A percentile compares a stretch with the other conserved stretches of the same genome.
Evolutionary conservation across 179 eudicot species (phyloP).

Genomic region (Actinidia arguta): DNA sequence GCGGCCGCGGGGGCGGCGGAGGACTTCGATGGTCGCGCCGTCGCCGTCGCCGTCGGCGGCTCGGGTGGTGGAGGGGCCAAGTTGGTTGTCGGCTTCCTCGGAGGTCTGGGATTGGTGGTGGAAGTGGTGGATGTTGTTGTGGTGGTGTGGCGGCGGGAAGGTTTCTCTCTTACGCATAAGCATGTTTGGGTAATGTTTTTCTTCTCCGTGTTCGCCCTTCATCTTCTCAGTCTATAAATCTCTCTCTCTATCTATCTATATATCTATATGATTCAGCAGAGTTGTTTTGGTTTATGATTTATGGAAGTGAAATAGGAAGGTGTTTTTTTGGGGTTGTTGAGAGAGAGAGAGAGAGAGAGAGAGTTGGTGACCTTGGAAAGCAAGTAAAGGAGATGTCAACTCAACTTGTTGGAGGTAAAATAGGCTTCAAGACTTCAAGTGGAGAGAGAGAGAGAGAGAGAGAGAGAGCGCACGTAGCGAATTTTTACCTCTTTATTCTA

Average conservation of each 20-base stretch:
- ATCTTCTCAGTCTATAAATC: slow-evolving; percentile 1
- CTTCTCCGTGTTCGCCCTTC: slow-evolving; percentile 41
- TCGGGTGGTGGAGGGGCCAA: too few relatives aligned
- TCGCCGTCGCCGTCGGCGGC: too few relatives aligned
- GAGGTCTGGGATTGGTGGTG: not conserved
- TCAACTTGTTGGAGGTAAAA: slow-evolving; percentile 17
- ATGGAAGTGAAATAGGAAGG: not conserved
- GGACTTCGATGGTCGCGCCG: slow-evolving; percentile 46
- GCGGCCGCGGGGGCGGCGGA: slow-evolving; percentile 73
- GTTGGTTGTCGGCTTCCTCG: too few relatives aligned
- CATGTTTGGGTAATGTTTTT: slow-evolving; percentile 26
- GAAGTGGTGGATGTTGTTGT: not conserved
- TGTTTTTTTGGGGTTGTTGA: not conserved
- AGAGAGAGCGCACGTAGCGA: not conserved
- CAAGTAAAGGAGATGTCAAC: slow-evolving; percentile 24
- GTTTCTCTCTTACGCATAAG: slow-evolving; percentile 22
- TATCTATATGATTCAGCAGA: not conserved
- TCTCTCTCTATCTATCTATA: not conserved
- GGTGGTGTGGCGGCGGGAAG: slow-evolving; percentile 21
- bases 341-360: not conserved
- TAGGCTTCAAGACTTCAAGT: slow-evolving; percentile 15
- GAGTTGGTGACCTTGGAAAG: slow-evolving; percentile 33
- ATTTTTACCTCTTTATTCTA: too few relatives aligned
- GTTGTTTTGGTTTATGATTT: too few relatives aligned
- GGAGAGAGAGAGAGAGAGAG: not conserved